Evolutionary conservation across 306 rosid genomes (phyloP).

Genomic region (Casuarina glauca): DNA sequence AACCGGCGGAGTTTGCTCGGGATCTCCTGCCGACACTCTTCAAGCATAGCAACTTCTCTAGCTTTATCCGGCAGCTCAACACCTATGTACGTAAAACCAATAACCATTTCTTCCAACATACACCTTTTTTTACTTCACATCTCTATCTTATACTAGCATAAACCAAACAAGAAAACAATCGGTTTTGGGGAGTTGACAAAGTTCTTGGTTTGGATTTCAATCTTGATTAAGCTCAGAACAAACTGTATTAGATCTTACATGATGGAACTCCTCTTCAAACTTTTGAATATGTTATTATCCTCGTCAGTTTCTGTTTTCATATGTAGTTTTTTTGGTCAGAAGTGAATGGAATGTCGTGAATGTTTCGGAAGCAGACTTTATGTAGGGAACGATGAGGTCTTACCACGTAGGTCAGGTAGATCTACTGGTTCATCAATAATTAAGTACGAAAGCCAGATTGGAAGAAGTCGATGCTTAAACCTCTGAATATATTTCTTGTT

Average conservation of each 20-base stretch:
- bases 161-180: background rate
- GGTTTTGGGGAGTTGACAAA: constrained; percentile 15
- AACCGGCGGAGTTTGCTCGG: constrained; percentile 80
- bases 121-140: no score
- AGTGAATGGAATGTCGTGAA: background rate
- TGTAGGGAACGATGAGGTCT: background rate
- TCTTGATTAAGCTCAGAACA: background rate
- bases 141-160: background rate
- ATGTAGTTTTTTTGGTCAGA: background rate
- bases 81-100: constrained; percentile 68
- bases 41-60: constrained; percentile 96
- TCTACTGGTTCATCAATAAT: background rate
- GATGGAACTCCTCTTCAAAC: background rate
- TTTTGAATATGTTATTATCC: background rate
- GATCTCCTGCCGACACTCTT: constrained; percentile 95
- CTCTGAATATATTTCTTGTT: background rate
- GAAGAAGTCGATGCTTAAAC: background rate
- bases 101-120: background rate
- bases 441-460: background rate
- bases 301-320: background rate
- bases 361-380: background rate
- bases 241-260: background rate
- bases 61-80: constrained; percentile 95
- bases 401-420: background rate
- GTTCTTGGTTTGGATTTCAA: background rate